phyloP scores from a whole-genome alignment of 202 grass and related monocot genomes.

The Carex arenaria region DNA sequence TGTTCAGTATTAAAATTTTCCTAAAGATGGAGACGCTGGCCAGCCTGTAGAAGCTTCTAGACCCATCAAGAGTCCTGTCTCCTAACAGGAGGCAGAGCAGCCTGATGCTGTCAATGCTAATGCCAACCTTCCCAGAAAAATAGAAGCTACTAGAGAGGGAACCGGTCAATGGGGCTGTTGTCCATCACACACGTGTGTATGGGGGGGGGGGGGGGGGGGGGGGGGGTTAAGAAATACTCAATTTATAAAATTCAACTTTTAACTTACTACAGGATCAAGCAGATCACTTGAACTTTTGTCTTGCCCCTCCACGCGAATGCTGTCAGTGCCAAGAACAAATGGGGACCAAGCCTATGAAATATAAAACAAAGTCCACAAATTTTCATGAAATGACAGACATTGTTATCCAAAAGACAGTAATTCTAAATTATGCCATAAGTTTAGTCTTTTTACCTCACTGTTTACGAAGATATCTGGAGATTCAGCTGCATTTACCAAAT shows the following conservation, averaged over 20 bases:
- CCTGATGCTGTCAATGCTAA: too few relatives aligned
- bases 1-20: too few relatives aligned
- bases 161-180: too few relatives aligned
- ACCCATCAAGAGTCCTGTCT: too few relatives aligned
- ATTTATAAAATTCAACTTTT: conserved; percentile 15
- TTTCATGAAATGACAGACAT: neutral
- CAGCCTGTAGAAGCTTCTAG: too few relatives aligned
- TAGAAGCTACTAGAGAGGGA: too few relatives aligned
- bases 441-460: conserved; percentile 49
- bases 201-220: neutral
- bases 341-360: conserved; percentile 67
- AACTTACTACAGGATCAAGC: conserved; percentile 75
- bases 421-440: neutral
- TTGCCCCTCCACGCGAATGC: conserved; percentile 20
- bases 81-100: too few relatives aligned
- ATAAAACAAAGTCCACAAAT: conserved; percentile 12
- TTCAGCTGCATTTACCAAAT: conserved; percentile 33
- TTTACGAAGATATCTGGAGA: conserved; percentile 33
- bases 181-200: too few relatives aligned
- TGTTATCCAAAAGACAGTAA: neutral
- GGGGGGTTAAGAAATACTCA: neutral
- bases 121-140: too few relatives aligned
- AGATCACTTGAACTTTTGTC: conserved; percentile 24
- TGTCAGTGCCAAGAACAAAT: conserved; percentile 50
- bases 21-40: too few relatives aligned